Percentiles rank a stretch among this genome's conserved stretches.
Conservation (phyloP, 208 protist species). For the Leishmania mexicana region DNA sequence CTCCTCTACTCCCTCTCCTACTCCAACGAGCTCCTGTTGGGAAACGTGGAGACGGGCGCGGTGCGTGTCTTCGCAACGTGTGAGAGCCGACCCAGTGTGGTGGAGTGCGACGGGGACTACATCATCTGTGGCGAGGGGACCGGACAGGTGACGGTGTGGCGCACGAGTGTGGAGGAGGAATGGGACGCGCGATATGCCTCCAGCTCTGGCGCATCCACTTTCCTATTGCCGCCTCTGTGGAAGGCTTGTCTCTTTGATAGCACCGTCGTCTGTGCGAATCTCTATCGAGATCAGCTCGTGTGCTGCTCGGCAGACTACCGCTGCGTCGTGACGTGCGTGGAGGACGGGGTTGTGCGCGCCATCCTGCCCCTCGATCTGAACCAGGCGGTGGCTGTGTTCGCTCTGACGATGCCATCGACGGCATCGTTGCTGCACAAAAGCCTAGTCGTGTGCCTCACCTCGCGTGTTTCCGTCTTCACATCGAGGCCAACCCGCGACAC, state of each 20-base stretch:
- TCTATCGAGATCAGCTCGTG: constrained; percentile 52
- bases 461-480: constrained; percentile 40
- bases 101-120: constrained; percentile 75
- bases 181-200: neutral
- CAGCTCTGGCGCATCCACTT: neutral
- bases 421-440: neutral
- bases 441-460: constrained; percentile 1
- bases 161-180: constrained; percentile 36
- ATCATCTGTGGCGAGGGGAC: constrained; percentile 78
- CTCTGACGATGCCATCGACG: constrained; percentile 15
- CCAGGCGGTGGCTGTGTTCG: constrained; percentile 39
- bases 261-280: constrained; percentile 46
- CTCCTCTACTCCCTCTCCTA: constrained; percentile 76
- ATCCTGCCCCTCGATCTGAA: constrained; percentile 39
- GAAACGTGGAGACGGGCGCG: constrained; percentile 49
- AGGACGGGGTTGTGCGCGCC: constrained; percentile 41
- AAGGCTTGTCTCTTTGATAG: constrained; percentile 48
- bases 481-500: neutral
- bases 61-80: constrained; percentile 57
- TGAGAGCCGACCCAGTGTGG: constrained; percentile 63
- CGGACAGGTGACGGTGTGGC: constrained; percentile 74
- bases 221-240: constrained; percentile 46
- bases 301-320: constrained; percentile 68
- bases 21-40: constrained; percentile 88
- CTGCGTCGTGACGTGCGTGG: constrained; percentile 49